These are phyloP conservation scores for Ascochyta clinopodiicola DNA, from an alignment of 2,329 filamentous ascomycete species.

Conservation along the genomic window DNA sequence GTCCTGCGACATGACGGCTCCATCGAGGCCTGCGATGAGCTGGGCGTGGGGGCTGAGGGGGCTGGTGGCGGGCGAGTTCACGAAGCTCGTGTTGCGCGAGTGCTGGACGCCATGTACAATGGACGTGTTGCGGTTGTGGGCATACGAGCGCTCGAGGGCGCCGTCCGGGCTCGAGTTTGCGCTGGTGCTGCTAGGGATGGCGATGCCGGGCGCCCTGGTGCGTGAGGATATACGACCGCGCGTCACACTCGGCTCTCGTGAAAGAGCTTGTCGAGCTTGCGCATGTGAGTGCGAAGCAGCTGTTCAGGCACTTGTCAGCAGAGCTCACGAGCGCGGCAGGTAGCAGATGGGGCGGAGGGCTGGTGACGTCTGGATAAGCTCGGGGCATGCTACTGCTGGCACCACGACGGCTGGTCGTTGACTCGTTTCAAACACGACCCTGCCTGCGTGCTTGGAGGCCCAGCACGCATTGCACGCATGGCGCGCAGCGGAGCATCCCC, in stretches of 20 bases:
- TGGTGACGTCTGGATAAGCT: slow-evolving; percentile 30
- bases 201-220: slow-evolving; percentile 51
- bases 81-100: slow-evolving; percentile 83
- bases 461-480: background rate
- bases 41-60: slow-evolving; percentile 89
- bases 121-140: slow-evolving; percentile 93
- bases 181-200: slow-evolving; percentile 40
- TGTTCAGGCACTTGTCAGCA: slow-evolving; percentile 45
- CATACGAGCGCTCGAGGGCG: slow-evolving; percentile 62
- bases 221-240: slow-evolving; percentile 55
- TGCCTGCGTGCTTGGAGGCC: background rate
- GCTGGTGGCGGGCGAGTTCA: slow-evolving; percentile 76
- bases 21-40: slow-evolving; percentile 56
- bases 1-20: slow-evolving; percentile 50
- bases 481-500: slow-evolving; percentile 26
- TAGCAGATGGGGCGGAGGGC: background rate
- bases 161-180: slow-evolving; percentile 47
- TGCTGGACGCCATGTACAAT: slow-evolving; percentile 98
- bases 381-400: slow-evolving; percentile 27
- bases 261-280: slow-evolving; percentile 48
- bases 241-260: slow-evolving; percentile 53
- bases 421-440: slow-evolving; percentile 17
- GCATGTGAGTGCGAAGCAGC: slow-evolving; percentile 49
- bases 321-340: slow-evolving; percentile 22
- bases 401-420: slow-evolving; percentile 22